These are phyloP conservation scores for Phytophthora ramorum DNA, from an alignment of 352 stramenopile genomes.

Conservation along the genomic window DNA sequence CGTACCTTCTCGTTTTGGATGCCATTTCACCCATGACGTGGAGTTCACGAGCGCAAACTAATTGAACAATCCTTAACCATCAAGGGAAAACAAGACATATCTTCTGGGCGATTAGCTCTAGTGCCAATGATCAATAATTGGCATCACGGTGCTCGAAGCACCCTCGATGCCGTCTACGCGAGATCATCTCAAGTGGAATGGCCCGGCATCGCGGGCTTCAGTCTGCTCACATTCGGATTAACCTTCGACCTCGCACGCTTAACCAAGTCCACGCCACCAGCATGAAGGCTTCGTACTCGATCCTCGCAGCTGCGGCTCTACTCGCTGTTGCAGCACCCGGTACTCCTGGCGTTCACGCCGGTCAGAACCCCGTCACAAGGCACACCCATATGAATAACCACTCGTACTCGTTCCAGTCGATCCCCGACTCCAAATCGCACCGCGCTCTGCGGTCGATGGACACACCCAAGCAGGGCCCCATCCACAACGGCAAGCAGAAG, in stretches of 20 bases:
- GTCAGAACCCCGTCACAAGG: neutral
- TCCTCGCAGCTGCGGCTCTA: constrained; percentile 12
- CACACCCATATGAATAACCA: neutral
- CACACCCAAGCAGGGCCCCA: constrained; percentile 7
- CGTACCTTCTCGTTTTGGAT: neutral
- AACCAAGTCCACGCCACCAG: constrained; percentile 6
- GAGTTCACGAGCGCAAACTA: neutral
- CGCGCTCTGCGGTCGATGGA: constrained; percentile 20
- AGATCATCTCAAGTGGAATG: neutral
- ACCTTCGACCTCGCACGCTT: constrained; percentile 8
- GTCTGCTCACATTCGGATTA: constrained; percentile 11
- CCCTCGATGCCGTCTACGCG: neutral
- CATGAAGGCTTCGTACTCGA: constrained; percentile 19
- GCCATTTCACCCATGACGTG: neutral
- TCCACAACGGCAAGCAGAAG: constrained; percentile 8
- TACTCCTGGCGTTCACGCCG: constrained; percentile 6
- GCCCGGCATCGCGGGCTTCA: neutral
- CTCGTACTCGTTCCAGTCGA: constrained; percentile 8
- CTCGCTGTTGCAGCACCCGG: constrained; percentile 10
- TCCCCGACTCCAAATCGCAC: neutral
- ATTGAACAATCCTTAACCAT: neutral
- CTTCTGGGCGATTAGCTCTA: neutral
- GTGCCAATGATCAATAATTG: constrained; percentile 2
- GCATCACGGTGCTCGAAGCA: neutral
- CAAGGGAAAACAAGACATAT: neutral